These are phyloP conservation scores for Delonix regia DNA, from an alignment of 306 rosid species.

Conservation along the genomic window DNA sequence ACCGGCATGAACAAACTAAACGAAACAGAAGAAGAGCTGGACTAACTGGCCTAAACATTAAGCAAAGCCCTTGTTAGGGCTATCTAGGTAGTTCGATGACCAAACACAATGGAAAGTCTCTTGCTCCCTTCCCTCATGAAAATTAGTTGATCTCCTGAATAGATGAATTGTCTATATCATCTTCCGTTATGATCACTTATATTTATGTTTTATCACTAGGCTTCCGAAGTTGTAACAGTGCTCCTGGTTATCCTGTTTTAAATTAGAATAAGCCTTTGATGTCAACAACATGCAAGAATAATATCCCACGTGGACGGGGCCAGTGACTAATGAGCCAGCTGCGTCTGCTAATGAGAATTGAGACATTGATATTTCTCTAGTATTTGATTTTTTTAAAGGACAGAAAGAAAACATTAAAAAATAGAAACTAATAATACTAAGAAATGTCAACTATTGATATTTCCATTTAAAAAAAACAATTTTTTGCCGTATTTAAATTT, in stretches of 20 bases:
- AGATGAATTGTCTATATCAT: background rate
- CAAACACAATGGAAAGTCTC: background rate
- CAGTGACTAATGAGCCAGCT: background rate
- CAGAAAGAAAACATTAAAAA: background rate
- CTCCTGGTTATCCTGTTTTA: background rate
- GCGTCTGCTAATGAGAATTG: background rate
- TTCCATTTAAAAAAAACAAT: background rate
- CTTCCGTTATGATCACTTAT: background rate
- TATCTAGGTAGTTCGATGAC: background rate
- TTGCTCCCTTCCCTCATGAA: background rate
- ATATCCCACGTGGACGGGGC: background rate
- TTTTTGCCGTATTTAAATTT: background rate
- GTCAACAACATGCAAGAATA: background rate
- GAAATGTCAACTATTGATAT: background rate
- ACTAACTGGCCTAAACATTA: slow-evolving; percentile 28
- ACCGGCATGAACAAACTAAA: slow-evolving; percentile 14
- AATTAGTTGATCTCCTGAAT: background rate
- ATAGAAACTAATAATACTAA: background rate
- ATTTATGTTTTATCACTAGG: background rate
- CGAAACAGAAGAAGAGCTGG: slow-evolving; percentile 9
- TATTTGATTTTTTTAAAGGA: background rate
- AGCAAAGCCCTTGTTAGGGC: background rate
- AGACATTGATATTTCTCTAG: background rate
- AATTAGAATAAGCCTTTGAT: background rate
- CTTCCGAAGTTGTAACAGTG: background rate